Base-by-base conservation (phyloP, 495 filamentous ascomycete genomes). In the Parathielavia appendiculata region DNA sequence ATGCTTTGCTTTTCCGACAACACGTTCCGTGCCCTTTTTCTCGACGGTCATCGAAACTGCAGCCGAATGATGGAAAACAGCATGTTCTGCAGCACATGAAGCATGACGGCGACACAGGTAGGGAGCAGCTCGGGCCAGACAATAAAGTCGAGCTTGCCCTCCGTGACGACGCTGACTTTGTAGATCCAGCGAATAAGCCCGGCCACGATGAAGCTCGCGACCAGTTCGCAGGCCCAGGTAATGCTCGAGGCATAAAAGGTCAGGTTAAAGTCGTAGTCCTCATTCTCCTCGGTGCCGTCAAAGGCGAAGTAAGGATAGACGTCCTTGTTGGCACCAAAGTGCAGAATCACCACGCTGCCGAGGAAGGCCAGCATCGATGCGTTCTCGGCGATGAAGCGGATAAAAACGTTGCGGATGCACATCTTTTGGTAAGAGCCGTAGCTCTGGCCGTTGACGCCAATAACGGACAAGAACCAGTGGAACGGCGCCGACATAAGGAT, bases 11-110 rank as follows among this genome's bases (percentile, higher is more conserved):
- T 45, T 45, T 54, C 40, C 51, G 51, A 26, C 40, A 5, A 34
- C 51, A 54, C 51, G 39, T 54, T 56, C 26, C 5, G 30, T n/a
- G 16, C 11, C 30, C 35, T 5, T 20, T 2, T 45, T 23, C 41
- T 2, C 32, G 6, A 30, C 2, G 26, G 10, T 76, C 62, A 78
- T 58, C 74, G 72, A 71, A 86, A 86, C 59, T 77, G 75, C 61
- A 86, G 65, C 58, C 83, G 74, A 23, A 84, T 78, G 62, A 86
- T 85, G 20, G 79, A 79, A 62, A 86, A 84, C 20, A 86, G 52
- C 83, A 86, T 86, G 60, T 84, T 86, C 70, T 85, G 83, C 68
- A 85, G 63, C 26, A 86, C 83, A 59, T 86, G 83, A 63, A 86
- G 71, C 71, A 80, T 79, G 14, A 84, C 82, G 10, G 79, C 80